These are phyloP conservation scores for Diaporthe citrichinensis DNA, from an alignment of 2,329 filamentous ascomycete genomes.

Conservation along the genomic window DNA sequence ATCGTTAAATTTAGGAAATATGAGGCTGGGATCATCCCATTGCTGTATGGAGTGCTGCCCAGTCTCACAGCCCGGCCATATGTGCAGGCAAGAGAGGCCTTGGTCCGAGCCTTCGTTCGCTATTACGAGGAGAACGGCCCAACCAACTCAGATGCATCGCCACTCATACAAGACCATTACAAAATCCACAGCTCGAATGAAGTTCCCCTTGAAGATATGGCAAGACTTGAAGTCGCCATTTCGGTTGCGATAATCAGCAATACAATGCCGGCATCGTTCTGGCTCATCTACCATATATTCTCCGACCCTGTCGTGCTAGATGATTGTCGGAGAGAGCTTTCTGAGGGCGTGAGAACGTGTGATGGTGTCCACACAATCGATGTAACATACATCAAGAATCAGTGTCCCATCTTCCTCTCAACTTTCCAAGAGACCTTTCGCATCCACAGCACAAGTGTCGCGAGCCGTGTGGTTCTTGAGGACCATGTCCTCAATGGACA, in stretches of 20 bases:
- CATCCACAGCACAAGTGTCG: conserved; percentile 42
- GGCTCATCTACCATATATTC: conserved; percentile 54
- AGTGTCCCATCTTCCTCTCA: conserved; percentile 47
- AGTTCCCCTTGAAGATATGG: conserved; percentile 48
- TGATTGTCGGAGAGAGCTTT: conserved; percentile 46
- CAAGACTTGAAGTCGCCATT: conserved; percentile 54
- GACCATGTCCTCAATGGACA: not conserved
- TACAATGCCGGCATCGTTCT: conserved; percentile 54
- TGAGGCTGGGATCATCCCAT: no score
- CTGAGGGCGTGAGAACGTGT: not conserved
- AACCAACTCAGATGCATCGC: conserved; percentile 44
- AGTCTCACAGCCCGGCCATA: no score
- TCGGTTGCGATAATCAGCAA: conserved; percentile 55
- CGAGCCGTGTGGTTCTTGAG: not conserved
- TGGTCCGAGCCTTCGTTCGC: no score
- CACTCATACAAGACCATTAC: not conserved
- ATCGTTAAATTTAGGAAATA: no score
- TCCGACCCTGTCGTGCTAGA: conserved; percentile 49
- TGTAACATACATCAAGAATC: conserved; percentile 42
- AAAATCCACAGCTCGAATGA: no score
- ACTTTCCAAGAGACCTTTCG: conserved; percentile 49
- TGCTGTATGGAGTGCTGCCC: no score
- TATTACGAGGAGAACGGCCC: no score
- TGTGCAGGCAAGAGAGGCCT: no score
- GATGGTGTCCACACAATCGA: conserved; percentile 39